Conservation (phyloP, 495 filamentous ascomycete genomes). For the Daldinia vernicosa region DNA sequence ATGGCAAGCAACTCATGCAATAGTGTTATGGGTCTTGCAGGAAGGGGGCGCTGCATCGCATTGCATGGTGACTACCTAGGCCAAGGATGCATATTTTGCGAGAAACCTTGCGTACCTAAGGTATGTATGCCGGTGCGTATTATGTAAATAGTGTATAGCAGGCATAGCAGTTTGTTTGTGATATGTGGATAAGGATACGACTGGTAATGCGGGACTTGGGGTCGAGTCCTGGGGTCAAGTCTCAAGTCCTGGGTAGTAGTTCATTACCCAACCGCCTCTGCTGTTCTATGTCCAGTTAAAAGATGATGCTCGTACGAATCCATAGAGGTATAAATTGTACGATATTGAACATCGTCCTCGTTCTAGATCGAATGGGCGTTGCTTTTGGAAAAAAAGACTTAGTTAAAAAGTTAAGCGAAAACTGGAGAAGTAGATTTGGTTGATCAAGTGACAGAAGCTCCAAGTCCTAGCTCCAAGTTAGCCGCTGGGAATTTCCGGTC, state of each 20-base stretch:
- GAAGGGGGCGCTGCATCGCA: conserved; percentile 28
- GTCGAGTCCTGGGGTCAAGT: neutral
- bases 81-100: conserved; percentile 11
- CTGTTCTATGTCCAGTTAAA: neutral
- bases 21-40: conserved; percentile 24
- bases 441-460: conserved; percentile 28
- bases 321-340: neutral
- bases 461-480: neutral
- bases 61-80: conserved; percentile 33
- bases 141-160: neutral
- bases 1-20: conserved; percentile 41
- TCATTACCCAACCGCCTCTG: neutral
- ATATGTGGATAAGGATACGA: neutral
- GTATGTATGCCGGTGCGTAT: neutral
- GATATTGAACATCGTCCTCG: neutral
- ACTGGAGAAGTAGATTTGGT: conserved; percentile 5
- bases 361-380: neutral
- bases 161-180: neutral
- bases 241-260: neutral
- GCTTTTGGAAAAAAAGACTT: neutral
- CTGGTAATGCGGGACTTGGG: neutral
- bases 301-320: neutral
- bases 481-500: conserved; percentile 35
- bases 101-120: conserved; percentile 16
- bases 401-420: neutral